Percentiles rank a stretch among this genome's conserved stretches.
phyloP scores from a whole-genome alignment of 306 rosid species.

The Macrotyloma uniflorum region DNA sequence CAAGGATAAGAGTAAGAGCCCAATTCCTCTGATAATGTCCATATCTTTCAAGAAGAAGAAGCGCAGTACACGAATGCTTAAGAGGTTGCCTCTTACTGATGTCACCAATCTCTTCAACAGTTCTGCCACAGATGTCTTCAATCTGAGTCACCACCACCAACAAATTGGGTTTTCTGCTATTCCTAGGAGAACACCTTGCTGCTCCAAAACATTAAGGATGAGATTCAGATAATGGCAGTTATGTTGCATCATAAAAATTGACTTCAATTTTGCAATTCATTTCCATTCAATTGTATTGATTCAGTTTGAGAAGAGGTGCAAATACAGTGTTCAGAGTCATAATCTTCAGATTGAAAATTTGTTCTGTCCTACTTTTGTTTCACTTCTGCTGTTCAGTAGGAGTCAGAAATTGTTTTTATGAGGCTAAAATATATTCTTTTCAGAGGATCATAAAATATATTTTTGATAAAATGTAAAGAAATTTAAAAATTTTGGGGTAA shows the following conservation, averaged over 20 bases:
- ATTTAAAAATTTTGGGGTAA: too few relatives aligned
- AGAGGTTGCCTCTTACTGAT: constrained; percentile 43
- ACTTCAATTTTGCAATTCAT: background rate
- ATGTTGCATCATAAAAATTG: background rate
- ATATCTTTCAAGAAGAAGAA: background rate
- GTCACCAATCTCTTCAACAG: constrained; percentile 33
- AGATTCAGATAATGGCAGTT: constrained; percentile 42
- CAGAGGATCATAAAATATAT: too few relatives aligned
- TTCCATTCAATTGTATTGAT: background rate
- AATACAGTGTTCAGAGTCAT: too few relatives aligned
- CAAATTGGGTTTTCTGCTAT: background rate
- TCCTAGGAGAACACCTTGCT: background rate
- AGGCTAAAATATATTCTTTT: too few relatives aligned
- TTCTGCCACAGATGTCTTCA: background rate
- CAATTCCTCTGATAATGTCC: background rate
- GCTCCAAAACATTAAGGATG: background rate
- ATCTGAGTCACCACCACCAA: background rate
- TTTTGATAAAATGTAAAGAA: too few relatives aligned
- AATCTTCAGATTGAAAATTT: too few relatives aligned
- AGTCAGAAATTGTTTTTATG: too few relatives aligned
- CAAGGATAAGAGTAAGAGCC: background rate
- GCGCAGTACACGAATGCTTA: background rate
- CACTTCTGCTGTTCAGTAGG: background rate
- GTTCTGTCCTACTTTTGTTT: background rate
- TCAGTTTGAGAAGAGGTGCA: too few relatives aligned